These are phyloP conservation scores for Diaporthe batatas DNA, from an alignment of 2,329 filamentous ascomycete species.

Conservation along the genomic window DNA sequence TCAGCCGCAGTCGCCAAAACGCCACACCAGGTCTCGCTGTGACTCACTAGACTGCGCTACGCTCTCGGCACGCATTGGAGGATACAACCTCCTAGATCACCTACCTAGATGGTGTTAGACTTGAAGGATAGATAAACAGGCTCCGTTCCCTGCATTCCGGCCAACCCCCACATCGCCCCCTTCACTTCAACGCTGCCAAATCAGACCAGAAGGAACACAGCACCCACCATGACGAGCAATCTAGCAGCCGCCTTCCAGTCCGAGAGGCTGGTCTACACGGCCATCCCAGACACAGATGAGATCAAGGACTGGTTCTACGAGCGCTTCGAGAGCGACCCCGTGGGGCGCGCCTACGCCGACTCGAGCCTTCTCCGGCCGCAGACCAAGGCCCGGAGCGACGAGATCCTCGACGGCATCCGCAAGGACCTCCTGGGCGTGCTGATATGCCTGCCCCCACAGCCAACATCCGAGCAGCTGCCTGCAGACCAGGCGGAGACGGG, in stretches of 20 bases:
- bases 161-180: too few species aligned
- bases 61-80: constrained; percentile 3
- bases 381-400: constrained; percentile 28
- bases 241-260: constrained; percentile 49
- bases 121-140: background rate
- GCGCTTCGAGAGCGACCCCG: constrained; percentile 48
- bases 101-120: background rate
- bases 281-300: constrained; percentile 49
- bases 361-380: constrained; percentile 49
- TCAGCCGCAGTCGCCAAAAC: background rate
- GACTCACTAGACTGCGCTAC: background rate
- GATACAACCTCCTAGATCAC: background rate
- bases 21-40: constrained; percentile 3
- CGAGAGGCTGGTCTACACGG: constrained; percentile 54
- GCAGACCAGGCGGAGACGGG: background rate
- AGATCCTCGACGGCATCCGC: constrained; percentile 42
- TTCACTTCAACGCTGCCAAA: background rate
- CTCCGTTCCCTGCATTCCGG: background rate
- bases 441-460: constrained; percentile 52
- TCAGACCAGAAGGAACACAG: background rate
- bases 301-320: constrained; percentile 51
- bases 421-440: constrained; percentile 53
- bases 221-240: background rate
- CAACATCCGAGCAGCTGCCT: constrained; percentile 2
- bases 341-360: constrained; percentile 47